These are phyloP conservation scores for Albifimbria verrucaria DNA, from an alignment of 2,329 filamentous ascomycete genomes.

Conservation along the genomic window DNA sequence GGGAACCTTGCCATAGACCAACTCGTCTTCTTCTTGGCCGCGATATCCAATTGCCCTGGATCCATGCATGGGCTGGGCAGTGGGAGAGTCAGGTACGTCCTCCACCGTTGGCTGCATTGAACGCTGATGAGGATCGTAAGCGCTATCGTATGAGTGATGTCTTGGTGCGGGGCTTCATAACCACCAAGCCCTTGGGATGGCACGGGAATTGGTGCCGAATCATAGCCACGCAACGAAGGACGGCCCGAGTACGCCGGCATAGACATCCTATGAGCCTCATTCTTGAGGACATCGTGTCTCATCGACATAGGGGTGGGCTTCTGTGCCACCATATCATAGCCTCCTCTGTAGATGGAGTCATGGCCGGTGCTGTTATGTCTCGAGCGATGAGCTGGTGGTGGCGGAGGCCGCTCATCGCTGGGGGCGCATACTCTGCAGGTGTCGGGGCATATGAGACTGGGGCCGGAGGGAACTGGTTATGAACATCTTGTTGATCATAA, in stretches of 20 bases:
- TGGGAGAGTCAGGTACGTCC: conserved; percentile 56
- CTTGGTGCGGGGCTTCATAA: conserved; percentile 36
- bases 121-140: conserved; percentile 42
- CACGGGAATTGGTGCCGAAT: conserved; percentile 36
- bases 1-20: conserved; percentile 34
- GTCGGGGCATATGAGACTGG: conserved; percentile 29
- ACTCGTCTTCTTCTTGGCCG: conserved; percentile 27
- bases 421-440: conserved; percentile 27
- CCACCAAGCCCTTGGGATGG: conserved; percentile 22
- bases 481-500: conserved; percentile 36
- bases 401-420: conserved; percentile 49
- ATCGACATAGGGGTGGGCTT: conserved; percentile 49
- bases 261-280: conserved; percentile 54
- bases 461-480: conserved; percentile 30
- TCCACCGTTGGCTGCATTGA: conserved; percentile 62
- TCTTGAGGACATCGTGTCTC: conserved; percentile 56
- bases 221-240: conserved; percentile 49
- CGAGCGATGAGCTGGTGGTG: conserved; percentile 52
- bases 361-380: conserved; percentile 42
- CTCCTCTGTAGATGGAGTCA: conserved; percentile 37
- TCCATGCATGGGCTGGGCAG: conserved; percentile 20
- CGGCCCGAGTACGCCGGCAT: conserved; percentile 49
- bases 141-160: conserved; percentile 49
- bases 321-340: conserved; percentile 37
- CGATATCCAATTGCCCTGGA: conserved; percentile 15